Percentiles rank a stretch among this genome's conserved stretches.
Evolutionary conservation across 1,284 basidiomycete species (phyloP).

Genomic region (Ustilago crameri): DNA sequence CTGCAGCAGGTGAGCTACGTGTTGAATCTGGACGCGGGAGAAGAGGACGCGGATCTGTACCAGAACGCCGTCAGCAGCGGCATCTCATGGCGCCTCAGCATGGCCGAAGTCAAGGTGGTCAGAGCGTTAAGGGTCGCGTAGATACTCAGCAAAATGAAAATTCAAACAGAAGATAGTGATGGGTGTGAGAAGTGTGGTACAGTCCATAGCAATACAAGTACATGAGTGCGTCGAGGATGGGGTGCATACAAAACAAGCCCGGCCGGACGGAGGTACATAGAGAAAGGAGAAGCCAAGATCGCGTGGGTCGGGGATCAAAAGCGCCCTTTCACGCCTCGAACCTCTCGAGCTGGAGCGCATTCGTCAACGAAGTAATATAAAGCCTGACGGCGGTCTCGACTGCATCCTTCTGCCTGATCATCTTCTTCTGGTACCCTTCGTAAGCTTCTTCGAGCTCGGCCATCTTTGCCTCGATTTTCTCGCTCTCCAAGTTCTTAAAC

Average conservation of each 20-base stretch:
- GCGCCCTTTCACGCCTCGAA: constrained; percentile 30
- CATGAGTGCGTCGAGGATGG: too few relatives aligned
- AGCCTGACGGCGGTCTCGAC: constrained; percentile 42
- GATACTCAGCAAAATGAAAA: background rate
- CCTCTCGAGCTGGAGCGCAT: constrained; percentile 36
- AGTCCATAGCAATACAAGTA: background rate
- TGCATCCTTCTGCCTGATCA: constrained; percentile 46
- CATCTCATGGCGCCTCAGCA: constrained; percentile 58
- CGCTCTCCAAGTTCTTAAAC: constrained; percentile 31
- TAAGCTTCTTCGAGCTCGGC: constrained; percentile 36
- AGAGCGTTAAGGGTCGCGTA: constrained; percentile 26
- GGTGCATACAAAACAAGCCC: background rate
- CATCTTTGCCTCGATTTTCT: constrained; percentile 55
- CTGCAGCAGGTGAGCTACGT: constrained; percentile 93
- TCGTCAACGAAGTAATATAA: constrained; percentile 44
- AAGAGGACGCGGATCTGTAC: constrained; percentile 75
- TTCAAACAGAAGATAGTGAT: background rate
- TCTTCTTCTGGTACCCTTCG: constrained; percentile 46
- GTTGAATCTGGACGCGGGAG: constrained; percentile 82
- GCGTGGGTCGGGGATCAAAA: too few relatives aligned
- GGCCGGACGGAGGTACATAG: too few relatives aligned
- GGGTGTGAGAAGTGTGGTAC: too few relatives aligned
- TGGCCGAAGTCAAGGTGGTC: constrained; percentile 54
- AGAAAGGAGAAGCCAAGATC: too few relatives aligned
- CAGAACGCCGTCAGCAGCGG: constrained; percentile 51